A percentile compares a stretch with the other conserved stretches of the same genome.
Conservation (phyloP, 805 yeast genomes). For the Hagleromyces aurorensis region DNA sequence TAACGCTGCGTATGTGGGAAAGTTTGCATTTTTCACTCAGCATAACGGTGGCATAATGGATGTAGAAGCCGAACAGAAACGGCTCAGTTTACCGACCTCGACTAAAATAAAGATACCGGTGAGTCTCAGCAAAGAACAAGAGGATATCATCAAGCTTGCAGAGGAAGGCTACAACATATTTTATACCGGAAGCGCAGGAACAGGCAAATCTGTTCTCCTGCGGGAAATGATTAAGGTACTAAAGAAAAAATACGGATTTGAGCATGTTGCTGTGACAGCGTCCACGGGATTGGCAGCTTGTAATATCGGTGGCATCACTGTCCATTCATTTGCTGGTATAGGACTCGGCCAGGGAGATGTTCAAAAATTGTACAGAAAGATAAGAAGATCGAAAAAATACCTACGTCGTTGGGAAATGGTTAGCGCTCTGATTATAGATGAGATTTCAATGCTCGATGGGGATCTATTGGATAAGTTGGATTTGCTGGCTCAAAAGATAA, state of each 20-base stretch:
- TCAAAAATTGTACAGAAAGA: conserved; percentile 40
- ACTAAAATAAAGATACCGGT: conserved; percentile 27
- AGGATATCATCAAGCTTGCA: conserved; percentile 56
- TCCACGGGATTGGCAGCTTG: conserved; percentile 83
- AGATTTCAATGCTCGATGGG: conserved; percentile 75
- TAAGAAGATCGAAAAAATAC: conserved; percentile 45
- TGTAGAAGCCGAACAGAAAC: conserved; percentile 8
- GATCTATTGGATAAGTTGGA: conserved; percentile 56
- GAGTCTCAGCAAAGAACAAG: conserved; percentile 52
- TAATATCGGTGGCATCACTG: conserved; percentile 70
- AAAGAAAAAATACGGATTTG: conserved; percentile 37
- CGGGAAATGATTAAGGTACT: conserved; percentile 51
- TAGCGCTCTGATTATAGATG: conserved; percentile 64
- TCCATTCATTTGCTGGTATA: conserved; percentile 71
- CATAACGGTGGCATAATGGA: conserved; percentile 13
- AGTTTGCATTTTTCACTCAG: conserved; percentile 29
- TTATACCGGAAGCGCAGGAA: conserved; percentile 97
- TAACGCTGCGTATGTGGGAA: conserved; percentile 16
- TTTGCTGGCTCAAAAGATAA: conserved; percentile 45
- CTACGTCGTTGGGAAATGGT: conserved; percentile 46
- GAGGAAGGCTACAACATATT: conserved; percentile 61
- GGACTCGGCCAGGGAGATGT: conserved; percentile 59
- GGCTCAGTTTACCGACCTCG: conserved; percentile 15
- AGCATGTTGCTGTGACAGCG: conserved; percentile 67
- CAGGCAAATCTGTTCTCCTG: conserved; percentile 90